phyloP scores from a whole-genome alignment of 2,329 filamentous ascomycete species.

The Ceratocystis variospora region DNA sequence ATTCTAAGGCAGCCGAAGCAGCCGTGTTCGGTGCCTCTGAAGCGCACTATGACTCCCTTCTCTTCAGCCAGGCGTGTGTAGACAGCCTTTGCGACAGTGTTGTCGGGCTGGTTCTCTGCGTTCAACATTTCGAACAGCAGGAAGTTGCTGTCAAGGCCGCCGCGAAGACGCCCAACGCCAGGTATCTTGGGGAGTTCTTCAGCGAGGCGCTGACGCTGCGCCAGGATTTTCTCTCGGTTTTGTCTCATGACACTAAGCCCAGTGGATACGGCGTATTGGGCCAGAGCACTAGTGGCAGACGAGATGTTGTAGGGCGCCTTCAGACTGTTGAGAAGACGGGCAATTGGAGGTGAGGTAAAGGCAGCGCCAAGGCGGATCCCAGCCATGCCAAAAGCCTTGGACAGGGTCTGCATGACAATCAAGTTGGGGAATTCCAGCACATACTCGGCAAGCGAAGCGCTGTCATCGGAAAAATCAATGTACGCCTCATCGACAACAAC shows the following conservation, averaged over 20 bases:
- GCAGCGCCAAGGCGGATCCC: conserved; percentile 82
- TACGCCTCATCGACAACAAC: conserved; percentile 94
- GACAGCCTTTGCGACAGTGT: conserved; percentile 59
- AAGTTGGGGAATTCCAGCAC: conserved; percentile 87
- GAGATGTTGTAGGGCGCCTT: conserved; percentile 96
- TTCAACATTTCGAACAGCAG: conserved; percentile 80
- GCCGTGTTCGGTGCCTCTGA: conserved; percentile 82
- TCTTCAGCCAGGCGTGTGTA: conserved; percentile 78
- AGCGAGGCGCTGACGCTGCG: conserved; percentile 65
- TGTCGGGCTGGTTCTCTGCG: conserved; percentile 58
- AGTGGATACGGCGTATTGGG: conserved; percentile 53
- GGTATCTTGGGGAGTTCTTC: conserved; percentile 57
- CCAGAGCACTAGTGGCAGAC: conserved; percentile 72
- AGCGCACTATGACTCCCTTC: conserved; percentile 81
- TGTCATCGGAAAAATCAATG: conserved; percentile 71
- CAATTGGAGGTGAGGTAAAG: conserved; percentile 63
- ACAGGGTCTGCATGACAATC: conserved; percentile 96
- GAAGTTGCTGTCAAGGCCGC: conserved; percentile 76
- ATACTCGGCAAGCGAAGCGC: conserved; percentile 76
- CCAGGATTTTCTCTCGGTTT: conserved; percentile 56
- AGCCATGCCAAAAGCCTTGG: conserved; percentile 90
- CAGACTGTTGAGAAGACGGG: conserved; percentile 70
- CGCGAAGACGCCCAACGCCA: conserved; percentile 68
- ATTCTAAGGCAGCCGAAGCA: conserved; percentile 81
- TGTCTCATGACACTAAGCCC: conserved; percentile 60